Conservation (phyloP, 768 basidiomycete species). For the Leccinum disarticulatum region DNA sequence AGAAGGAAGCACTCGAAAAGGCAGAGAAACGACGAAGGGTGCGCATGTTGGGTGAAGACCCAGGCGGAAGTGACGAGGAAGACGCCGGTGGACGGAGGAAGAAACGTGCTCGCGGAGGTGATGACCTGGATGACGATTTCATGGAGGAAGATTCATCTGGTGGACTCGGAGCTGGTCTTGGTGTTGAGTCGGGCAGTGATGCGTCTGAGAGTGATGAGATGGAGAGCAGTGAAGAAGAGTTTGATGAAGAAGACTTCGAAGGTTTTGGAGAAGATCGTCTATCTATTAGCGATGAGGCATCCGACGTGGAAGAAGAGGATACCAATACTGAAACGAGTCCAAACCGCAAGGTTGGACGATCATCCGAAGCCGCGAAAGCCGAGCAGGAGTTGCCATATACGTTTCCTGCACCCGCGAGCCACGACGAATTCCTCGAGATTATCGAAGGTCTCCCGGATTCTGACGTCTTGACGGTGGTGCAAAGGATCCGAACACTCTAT, state of each 20-base stretch:
- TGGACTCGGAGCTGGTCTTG: constrained; percentile 34
- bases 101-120: constrained; percentile 67
- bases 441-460: constrained; percentile 67
- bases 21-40: constrained; percentile 75
- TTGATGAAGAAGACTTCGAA: constrained; percentile 22
- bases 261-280: constrained; percentile 36
- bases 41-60: constrained; percentile 84
- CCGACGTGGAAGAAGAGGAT: constrained; percentile 33
- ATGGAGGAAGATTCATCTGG: constrained; percentile 38
- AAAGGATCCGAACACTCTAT: constrained; percentile 87
- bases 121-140: constrained; percentile 93
- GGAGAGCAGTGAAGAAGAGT: constrained; percentile 34
- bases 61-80: constrained; percentile 64
- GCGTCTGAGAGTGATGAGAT: constrained; percentile 35
- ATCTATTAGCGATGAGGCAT: constrained; percentile 39
- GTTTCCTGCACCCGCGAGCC: constrained; percentile 82
- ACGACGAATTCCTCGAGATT: constrained; percentile 89
- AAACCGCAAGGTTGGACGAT: constrained; percentile 34
- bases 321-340: constrained; percentile 44
- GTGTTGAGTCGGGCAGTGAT: constrained; percentile 42
- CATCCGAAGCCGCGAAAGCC: constrained; percentile 31
- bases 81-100: constrained; percentile 37
- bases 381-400: constrained; percentile 82
- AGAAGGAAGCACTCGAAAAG: constrained; percentile 82
- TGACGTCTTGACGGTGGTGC: constrained; percentile 77